Base-by-base conservation (phyloP, 306 rosid species). In the Vicia faba region DNA sequence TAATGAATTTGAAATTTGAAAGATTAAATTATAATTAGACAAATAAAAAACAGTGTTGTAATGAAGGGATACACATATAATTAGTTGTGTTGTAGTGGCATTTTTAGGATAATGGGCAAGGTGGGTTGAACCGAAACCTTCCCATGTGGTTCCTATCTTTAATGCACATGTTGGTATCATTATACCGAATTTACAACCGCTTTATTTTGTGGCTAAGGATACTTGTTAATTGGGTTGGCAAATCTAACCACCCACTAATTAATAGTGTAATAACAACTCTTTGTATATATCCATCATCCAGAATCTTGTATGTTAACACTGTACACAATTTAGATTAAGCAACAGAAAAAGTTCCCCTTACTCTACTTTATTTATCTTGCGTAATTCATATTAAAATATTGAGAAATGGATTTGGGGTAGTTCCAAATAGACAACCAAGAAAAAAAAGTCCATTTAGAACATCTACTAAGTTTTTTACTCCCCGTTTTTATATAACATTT, bases 91-190 rank as follows among this genome's bases (percentile, higher is more conserved):
- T 26, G 35, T 7, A 77, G 49, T 8, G 74, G 2, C 64, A 69
- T 56, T 5, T 0, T 45, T 68, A 68, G 50, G 79, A 2, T 69
- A 57, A 69, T 69, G 65, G 70, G 82, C 39, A 75, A 66, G 84
- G 78, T 74, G 82, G 69, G 63, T 68, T 61, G 72, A 74, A 71
- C 73, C 43, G 20, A 67, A 57, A 73, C 45, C 68, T 18, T 2
- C 58, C 81, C 90, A 88, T 85, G 95, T 88, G 95, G 64, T 66
- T 84, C 64, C 28, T 74, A 77, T 75, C 80, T 74, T 77, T 75
- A 86, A 79, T 68, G 87, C 86, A 86, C 92, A 79, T 69, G 89
- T 74, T 72, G 61, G 66, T 70, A 82, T 85, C 69, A 77, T 85
- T 55, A 74, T 79, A 50, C 75, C 80, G 73, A 76, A 64, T 76